Evolutionary conservation across 345 rosid genomes (phyloP), one percentile per base, ranked within the genome.

Genomic region (Eucalyptus regnans): DNA sequence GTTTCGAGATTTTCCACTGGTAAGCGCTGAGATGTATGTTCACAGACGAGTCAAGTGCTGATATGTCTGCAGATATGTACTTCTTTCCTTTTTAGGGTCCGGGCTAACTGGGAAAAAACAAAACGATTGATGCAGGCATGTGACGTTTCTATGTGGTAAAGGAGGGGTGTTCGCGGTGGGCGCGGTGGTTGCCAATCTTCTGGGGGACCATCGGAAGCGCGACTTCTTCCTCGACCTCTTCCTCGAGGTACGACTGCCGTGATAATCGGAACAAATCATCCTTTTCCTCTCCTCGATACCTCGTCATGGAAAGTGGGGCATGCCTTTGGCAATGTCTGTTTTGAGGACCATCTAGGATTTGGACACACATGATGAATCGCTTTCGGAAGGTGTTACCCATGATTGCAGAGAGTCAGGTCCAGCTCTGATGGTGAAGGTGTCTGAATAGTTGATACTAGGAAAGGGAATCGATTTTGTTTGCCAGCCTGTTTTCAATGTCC

Each of bases 161-260:
- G 99, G 99, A 90, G 99, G 99, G 50, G 94, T 95, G 10, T 96
- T 94, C 64, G 97, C 98, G 2, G 91, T 96, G 3, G 99, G 99
- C 22, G 97, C 99, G 8, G 94, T 95, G 52, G 94, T 92, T 87
- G 96, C 98, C 54, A 94, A 90, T 68, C 92, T 89, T 90, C 90
- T 43, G 86, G 91, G 93, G 91, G 95, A 97, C 93, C 94, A 86
- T 88, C 90, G 79, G 12, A 92, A 92, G 84, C 95, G 92, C 33
- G 95, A 95, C 91, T 66, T 90, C 50, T 95, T 90, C 89, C 64
- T 96, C 44, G 62, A 90, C 90, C 97, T 93, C 43, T 97, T 95
- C 94, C 94, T 94, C 17, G 93, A 95, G 99, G 99, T 95, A 51
- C 60, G 10, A 12, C 1, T 37, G 20, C 3, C 1, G 81, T 43